Evolutionary conservation across 306 rosid genomes (phyloP), one percentile per base, ranked within the genome.

Genomic region (Prunus mira): DNA sequence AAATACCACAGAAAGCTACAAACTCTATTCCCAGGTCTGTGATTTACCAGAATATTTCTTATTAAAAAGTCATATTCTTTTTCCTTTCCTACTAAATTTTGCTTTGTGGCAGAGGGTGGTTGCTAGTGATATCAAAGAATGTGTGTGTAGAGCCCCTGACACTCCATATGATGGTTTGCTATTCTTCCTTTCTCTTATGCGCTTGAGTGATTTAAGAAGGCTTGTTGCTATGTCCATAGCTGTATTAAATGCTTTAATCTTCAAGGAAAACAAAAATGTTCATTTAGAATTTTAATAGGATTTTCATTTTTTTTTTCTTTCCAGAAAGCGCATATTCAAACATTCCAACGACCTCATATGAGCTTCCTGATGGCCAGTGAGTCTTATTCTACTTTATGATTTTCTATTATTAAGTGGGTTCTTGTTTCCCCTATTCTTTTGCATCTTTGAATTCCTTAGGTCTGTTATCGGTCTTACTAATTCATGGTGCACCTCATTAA

Each of bases 311-410:
- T 63, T 78, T 55, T 79, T 20, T 58, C 50, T 17, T 71, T 79
- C 67, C 91, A 95, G 99, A 95, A 86, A 95, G 73, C 69, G 84
- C 98, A 27, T 96, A 96, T 87, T 96, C 98, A 41, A 96, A 96
- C 86, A 96, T 96, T 78, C 99, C 99, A 62, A 96, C 85, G 89
- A 96, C 99, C 56, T 75, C 99, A 13, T 96, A 92, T 71, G 99
- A 96, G 85, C 99, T 96, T 75, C 99, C 99, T 82, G 99, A 96
- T 86, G 99, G 99, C 93, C 99, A 96, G 99, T 96, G 86, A 96
- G 99, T 88, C 54, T 47, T 41, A 68, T 76, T 65, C 66, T 65
- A 61, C 65, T 76, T 65, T 85, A 51, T 69, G 24, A 28, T 57
- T 30, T 69, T 69, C 10, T 57, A 38, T 30, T 43, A 32, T 73